A percentile compares a stretch with the other conserved stretches of the same genome.
phyloP scores from a whole-genome alignment of 176 grass and related monocot species.

The Oryza brachyantha region DNA sequence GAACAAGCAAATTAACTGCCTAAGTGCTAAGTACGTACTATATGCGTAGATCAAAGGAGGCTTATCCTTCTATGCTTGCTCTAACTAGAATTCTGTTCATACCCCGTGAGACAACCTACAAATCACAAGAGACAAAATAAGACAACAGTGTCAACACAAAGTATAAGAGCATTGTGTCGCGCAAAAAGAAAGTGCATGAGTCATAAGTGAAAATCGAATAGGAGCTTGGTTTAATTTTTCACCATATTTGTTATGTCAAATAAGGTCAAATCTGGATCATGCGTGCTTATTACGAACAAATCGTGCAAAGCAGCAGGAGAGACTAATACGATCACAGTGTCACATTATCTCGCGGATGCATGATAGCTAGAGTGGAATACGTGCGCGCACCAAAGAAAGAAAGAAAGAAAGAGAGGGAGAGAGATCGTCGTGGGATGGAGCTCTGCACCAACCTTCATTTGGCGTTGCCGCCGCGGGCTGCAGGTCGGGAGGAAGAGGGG shows the following conservation, averaged over 20 bases:
- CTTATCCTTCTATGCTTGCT: neutral
- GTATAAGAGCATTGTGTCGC: too few species aligned
- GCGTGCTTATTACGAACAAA: neutral
- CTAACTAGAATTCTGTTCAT: neutral
- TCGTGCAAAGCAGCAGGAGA: neutral
- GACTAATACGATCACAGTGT: neutral
- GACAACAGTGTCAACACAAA: neutral
- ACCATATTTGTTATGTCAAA: neutral
- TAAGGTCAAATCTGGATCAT: neutral
- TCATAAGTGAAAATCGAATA: neutral
- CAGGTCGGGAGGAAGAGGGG: constrained; percentile 2
- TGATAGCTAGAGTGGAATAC: too few species aligned
- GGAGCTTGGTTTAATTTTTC: neutral
- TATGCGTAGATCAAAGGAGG: neutral
- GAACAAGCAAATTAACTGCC: neutral
- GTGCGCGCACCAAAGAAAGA: neutral
- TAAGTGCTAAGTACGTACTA: neutral
- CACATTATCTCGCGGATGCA: neutral
- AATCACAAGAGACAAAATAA: neutral
- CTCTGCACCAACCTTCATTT: constrained; percentile 29
- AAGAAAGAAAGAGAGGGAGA: neutral
- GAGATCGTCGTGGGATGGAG: neutral
- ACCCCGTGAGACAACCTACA: neutral
- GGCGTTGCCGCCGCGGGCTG: neutral
- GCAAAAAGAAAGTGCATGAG: too few species aligned